Conservation (phyloP, 768 basidiomycete genomes). For the Suillus bovinus region DNA sequence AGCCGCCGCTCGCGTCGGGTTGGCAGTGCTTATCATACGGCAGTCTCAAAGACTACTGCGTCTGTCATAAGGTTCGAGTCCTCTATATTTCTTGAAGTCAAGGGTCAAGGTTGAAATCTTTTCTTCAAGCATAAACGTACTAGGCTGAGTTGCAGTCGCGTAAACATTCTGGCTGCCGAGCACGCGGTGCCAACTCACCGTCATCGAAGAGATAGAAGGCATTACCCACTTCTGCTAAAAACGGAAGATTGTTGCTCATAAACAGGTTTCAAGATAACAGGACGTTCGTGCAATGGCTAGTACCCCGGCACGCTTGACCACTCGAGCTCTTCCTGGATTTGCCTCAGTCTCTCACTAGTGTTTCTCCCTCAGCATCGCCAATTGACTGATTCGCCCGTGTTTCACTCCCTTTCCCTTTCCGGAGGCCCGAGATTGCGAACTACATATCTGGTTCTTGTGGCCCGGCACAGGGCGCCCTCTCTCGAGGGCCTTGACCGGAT, state of each 20-base stretch:
- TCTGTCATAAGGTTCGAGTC: too few species aligned
- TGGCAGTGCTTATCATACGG: too few species aligned
- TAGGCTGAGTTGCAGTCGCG: background rate
- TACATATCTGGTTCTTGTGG: too few species aligned
- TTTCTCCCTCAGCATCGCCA: background rate
- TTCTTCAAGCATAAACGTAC: too few species aligned
- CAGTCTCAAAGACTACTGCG: too few species aligned
- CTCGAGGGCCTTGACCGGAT: slow-evolving; percentile 29
- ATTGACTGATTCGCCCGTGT: slow-evolving; percentile 10
- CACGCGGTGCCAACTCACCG: background rate
- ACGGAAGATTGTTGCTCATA: background rate
- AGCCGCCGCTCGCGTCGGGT: too few species aligned
- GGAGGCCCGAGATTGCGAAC: background rate
- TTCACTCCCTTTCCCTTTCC: background rate
- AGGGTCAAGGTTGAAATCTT: too few species aligned
- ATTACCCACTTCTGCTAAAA: background rate
- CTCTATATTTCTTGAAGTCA: too few species aligned
- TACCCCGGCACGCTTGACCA: too few species aligned
- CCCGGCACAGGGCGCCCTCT: slow-evolving; percentile 2
- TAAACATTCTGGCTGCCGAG: slow-evolving; percentile 1
- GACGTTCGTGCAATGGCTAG: too few species aligned
- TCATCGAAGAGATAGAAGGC: background rate
- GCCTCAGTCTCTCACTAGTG: background rate
- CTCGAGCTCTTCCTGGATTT: background rate
- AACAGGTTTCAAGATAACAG: background rate